Evolutionary conservation across 106 monocot species (phyloP).

Genomic region (Dendrobium huoshanense): DNA sequence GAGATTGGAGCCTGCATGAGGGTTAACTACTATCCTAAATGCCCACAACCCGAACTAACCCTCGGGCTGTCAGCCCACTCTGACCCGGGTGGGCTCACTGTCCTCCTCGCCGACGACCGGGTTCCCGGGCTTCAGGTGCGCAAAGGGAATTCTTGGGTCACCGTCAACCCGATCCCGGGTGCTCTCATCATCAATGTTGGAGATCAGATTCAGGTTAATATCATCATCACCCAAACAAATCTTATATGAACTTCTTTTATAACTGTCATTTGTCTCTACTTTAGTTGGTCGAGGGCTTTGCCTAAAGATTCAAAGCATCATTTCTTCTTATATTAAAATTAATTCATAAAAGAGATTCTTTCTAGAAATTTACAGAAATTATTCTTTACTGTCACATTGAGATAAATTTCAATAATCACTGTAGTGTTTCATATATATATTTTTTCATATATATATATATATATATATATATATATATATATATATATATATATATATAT

Average conservation of each 20-base stretch:
- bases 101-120: conserved; percentile 38
- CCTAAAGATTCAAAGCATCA: no score
- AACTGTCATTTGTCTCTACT: not conserved
- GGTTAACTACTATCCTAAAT: conserved; percentile 57
- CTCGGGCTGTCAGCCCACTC: conserved; percentile 63
- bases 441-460: no score
- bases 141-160: conserved; percentile 35
- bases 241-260: not conserved
- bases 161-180: conserved; percentile 32
- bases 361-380: no score
- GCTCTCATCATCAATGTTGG: conserved; percentile 59
- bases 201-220: conserved; percentile 55
- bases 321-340: not conserved
- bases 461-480: no score
- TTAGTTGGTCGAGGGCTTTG: not conserved
- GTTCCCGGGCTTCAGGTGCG: conserved; percentile 60
- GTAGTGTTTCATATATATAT: no score
- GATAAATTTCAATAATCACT: no score
- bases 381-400: no score
- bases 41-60: conserved; percentile 76
- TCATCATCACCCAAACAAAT: not conserved
- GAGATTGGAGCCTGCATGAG: conserved; percentile 34
- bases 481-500: no score
- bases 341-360: no score
- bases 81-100: conserved; percentile 65